Base-by-base conservation (phyloP, 2,329 filamentous ascomycete species). In the Ascochyta lentis region DNA sequence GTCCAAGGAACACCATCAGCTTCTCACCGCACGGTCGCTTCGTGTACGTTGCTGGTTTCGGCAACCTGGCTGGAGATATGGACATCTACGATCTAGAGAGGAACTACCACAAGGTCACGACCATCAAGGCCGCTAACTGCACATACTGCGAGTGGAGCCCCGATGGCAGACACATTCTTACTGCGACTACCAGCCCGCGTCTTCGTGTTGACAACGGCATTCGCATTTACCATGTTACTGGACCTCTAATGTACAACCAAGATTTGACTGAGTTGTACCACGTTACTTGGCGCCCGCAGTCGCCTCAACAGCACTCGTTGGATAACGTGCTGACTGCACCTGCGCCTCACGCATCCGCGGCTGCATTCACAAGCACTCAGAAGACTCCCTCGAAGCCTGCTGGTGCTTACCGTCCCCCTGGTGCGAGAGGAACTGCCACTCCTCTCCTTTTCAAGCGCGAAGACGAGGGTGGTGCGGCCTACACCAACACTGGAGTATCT, bases 111-210 rank as follows among this genome's bases (percentile, higher is more conserved):
- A 98, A 98, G 83, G 83, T 99, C 55, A 89, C 87, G 78, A 97
- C 93, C 42, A 95, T 99, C 65, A 92, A 98, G 79, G 94, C 92
- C 52, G 91, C 92, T 71, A 99, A 96, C 77, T 91, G 95, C 47
- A 97, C 92, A 72, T 89, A 97, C 60, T 99, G 95, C 80, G 89
- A 95, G 73, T 99, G 95, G 95, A 96, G 92, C 70, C 92, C 95
- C 6, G 95, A 99, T 76, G 96, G 94, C 68, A 91, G 89, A 71
- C 95, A 93, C 76, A 93, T 99, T 73, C 84, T 99, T 81, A 98
- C 95, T 38, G 95, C 95, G n/a, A 99, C 94, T 19, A 98, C 94
- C 13, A 97, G 92, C 65, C 95, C 95, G 5, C 89, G 95, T 61
- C 86, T 99, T 55, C 90, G 95, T 65, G 95, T 99, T 39, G 95